Base-by-base conservation (phyloP, 2,329 filamentous ascomycete species). In the Cordyceps fumosorosea region DNA sequence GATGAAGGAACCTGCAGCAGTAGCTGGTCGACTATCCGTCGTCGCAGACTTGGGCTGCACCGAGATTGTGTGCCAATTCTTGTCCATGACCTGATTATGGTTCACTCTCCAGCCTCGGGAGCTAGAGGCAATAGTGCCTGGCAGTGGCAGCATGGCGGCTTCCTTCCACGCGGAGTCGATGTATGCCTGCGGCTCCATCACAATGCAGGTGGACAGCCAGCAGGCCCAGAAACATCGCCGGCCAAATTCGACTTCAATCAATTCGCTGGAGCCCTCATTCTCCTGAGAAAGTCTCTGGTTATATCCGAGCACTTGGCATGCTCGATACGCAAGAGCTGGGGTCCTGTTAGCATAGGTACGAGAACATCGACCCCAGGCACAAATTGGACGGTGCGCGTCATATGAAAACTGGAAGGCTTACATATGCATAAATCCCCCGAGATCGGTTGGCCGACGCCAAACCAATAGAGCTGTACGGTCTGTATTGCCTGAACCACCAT, bases 141-240 rank as follows among this genome's bases (percentile, higher is more conserved):
- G 56, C 7, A 58, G 44, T 40, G 56, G 56, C 20, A 58, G 47
- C 56, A 58, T 58, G 44, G 56, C 29, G 7, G 47, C 56, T 32
- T 58, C 42, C 45, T 58, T 58, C 56, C 56, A 58, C 7, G 56
- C 56, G 3, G 56, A 48, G 5, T 58, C 56, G 14, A 58, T 26
- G 47, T 48, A 58, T 18, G 56, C 44, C 32, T 58, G 44, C 22
- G 56, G 56, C 56, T 58, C 56, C 56, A 58, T 58, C 20, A 58
- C 56, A 37, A 58, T 58, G 20, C 56, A 58, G 14, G 56, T 58
- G 11, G 56, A 58, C 2, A 42, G 8, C 56, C 56, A 58, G 56
- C 56, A 58, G 10, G 56, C 44, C 56, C 44, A 58, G 44, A 50
- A 58, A 22, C 44, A 58, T 26, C 56, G 44, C 5, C 56, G 29